Base-by-base conservation (phyloP, 2,329 filamentous ascomycete genomes). In the Domatiomyces globalis region DNA sequence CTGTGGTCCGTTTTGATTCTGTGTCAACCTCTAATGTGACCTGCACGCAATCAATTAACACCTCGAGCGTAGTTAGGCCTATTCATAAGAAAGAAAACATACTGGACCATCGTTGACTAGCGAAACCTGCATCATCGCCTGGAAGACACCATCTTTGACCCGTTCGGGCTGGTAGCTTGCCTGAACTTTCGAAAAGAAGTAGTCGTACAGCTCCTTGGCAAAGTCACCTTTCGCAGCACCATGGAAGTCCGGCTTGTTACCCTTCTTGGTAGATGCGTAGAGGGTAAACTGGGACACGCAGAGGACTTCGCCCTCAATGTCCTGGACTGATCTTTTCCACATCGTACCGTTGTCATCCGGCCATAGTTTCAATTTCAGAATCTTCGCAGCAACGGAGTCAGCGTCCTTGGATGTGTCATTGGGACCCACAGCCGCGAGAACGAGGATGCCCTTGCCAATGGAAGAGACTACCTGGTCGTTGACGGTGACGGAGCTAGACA, bases 241-340 rank as follows among this genome's bases (percentile, higher is more conserved):
- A 66, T 95, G 90, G 62, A 98, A 98, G 66, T 94, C 85, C 33
- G 92, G 94, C 67, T 94, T 96, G 64, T 81, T 89, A 56, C 90
- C 90, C 68, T 96, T 96, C 65, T 89, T 94, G n/a, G 89, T 89
- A 45, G 83, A 85, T 46, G 88, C 94, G 48, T 94, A 77, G 8
- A 98, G 78, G 2, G 92, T 98, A 65, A 98, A 98, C 69, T 98
- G 92, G 12, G 92, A 96, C 45, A 98, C 89, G 67, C 90, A 96
- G n/a, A 98, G 79, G 22, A 98, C 78, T 66, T 96, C 92, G 48
- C 92, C 92, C 45, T 79, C 74, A 54, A 96, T 89, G 56, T 98
- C 92, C 60, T 83, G 76, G 7, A 98, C 88, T 59, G 76, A 94
- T 61, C 77, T 80, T 69, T 94, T 96, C 92, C 92, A 98, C 81